phyloP scores from a whole-genome alignment of 1,284 basidiomycete genomes.

The Xerocomus minutiporus region DNA sequence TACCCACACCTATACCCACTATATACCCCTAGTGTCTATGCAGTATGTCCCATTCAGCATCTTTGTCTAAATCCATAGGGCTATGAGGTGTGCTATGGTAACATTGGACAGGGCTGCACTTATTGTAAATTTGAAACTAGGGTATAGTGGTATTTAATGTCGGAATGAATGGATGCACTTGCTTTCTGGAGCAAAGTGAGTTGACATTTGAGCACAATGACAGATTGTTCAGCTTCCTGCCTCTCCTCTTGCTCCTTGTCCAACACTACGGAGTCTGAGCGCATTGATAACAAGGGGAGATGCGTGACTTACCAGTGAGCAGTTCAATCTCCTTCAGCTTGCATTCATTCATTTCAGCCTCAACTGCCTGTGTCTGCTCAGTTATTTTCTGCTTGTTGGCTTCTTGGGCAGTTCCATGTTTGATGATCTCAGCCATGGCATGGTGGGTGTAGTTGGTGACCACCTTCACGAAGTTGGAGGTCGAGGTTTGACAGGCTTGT shows the following conservation, averaged over 20 bases:
- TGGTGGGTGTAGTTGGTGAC: constrained; percentile 65
- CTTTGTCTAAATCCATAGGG: constrained; percentile 49
- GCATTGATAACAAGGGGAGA: not conserved
- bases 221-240: constrained; percentile 61
- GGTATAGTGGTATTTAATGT: constrained; percentile 65
- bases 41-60: constrained; percentile 61
- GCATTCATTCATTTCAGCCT: constrained; percentile 64
- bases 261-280: constrained; percentile 42
- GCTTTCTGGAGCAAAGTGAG: constrained; percentile 56
- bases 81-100: not conserved
- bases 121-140: constrained; percentile 54
- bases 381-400: constrained; percentile 54
- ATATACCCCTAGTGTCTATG: too few species aligned
- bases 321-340: constrained; percentile 71
- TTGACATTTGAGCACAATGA: constrained; percentile 59
- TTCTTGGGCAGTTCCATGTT: constrained; percentile 51
- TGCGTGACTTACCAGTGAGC: constrained; percentile 49
- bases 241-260: constrained; percentile 66
- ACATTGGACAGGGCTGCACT: constrained; percentile 35
- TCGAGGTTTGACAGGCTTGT: constrained; percentile 57
- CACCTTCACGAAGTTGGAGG: constrained; percentile 64
- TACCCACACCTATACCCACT: too few species aligned
- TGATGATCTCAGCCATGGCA: constrained; percentile 57
- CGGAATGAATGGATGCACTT: constrained; percentile 52
- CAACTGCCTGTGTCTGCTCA: constrained; percentile 54